These are phyloP conservation scores for Rhodofomes roseus DNA, from an alignment of 1,284 basidiomycete genomes.

Conservation along the genomic window DNA sequence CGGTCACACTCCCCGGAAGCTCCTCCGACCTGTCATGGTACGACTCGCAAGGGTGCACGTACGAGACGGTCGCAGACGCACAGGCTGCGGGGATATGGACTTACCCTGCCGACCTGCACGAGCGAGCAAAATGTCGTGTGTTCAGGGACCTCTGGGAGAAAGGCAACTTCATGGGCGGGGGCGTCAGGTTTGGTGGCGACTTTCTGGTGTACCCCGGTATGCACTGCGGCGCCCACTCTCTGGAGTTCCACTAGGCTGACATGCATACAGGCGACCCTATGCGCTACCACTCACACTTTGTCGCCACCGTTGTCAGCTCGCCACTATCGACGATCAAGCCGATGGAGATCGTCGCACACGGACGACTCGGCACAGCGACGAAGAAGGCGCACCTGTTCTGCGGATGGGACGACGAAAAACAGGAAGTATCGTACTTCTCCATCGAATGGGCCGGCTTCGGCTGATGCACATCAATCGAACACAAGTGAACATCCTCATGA, in stretches of 20 bases:
- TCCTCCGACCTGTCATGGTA: slow-evolving; percentile 68
- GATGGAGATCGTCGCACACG: slow-evolving; percentile 93
- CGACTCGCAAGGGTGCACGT: slow-evolving; percentile 35
- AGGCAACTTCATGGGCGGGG: slow-evolving; percentile 83
- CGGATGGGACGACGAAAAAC: slow-evolving; percentile 74
- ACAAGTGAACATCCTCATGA: neutral
- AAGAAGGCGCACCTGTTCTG: slow-evolving; percentile 96
- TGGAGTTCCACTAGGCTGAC: neutral
- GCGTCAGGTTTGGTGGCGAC: slow-evolving; percentile 93
- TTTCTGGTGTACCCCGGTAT: slow-evolving; percentile 94
- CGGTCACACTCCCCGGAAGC: slow-evolving; percentile 57
- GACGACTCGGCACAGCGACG: slow-evolving; percentile 93
- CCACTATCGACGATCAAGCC: slow-evolving; percentile 63
- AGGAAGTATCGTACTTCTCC: slow-evolving; percentile 72
- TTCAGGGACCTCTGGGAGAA: slow-evolving; percentile 79
- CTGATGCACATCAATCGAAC: slow-evolving; percentile 29
- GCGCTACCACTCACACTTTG: slow-evolving; percentile 96
- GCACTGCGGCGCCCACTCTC: slow-evolving; percentile 20
- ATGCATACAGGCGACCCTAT: slow-evolving; percentile 80
- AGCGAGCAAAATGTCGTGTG: slow-evolving; percentile 74
- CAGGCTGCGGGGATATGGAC: slow-evolving; percentile 70
- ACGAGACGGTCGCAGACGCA: slow-evolving; percentile 59
- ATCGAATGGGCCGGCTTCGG: slow-evolving; percentile 94
- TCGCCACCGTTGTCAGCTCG: slow-evolving; percentile 75
- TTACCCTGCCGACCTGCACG: slow-evolving; percentile 63